A percentile compares a stretch with the other conserved stretches of the same genome.
These are phyloP conservation scores for Chrysosporium keratinophilum DNA, from an alignment of 2,329 filamentous ascomycete species.

Conservation along the genomic window DNA sequence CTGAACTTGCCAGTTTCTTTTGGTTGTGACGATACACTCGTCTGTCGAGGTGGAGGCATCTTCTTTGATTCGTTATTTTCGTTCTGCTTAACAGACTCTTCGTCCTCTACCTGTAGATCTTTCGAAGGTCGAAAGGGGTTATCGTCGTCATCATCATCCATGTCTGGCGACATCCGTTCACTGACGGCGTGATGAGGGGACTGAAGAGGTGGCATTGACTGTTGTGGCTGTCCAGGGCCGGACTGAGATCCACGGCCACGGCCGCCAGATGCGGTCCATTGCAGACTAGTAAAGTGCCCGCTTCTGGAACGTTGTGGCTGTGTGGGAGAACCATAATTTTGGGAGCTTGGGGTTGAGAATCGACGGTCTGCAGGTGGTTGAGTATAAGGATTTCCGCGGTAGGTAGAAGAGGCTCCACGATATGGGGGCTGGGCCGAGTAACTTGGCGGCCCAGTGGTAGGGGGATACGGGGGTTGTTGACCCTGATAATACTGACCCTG, in stretches of 20 bases:
- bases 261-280: conserved; percentile 56
- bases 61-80: conserved; percentile 35
- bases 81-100: conserved; percentile 40
- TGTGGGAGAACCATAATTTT: conserved; percentile 34
- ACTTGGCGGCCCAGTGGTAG: conserved; percentile 47
- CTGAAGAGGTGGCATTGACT: conserved; percentile 24
- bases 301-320: conserved; percentile 44
- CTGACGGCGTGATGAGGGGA: conserved; percentile 23
- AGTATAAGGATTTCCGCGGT: conserved; percentile 51
- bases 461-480: conserved; percentile 40
- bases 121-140: conserved; percentile 55
- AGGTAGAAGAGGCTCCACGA: conserved; percentile 46
- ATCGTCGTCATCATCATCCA: conserved; percentile 43
- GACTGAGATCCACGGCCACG: conserved; percentile 41
- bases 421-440: conserved; percentile 37
- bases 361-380: conserved; percentile 34
- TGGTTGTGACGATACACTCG: conserved; percentile 45
- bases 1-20: conserved; percentile 64
- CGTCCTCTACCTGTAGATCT: conserved; percentile 56
- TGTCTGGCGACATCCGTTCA: conserved; percentile 27
- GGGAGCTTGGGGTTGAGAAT: conserved; percentile 37
- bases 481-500: conserved; percentile 48
- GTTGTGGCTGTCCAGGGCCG: conserved; percentile 22
- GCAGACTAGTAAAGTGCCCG: conserved; percentile 55
- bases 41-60: conserved; percentile 46